Percentiles rank a stretch among this genome's conserved stretches.
Conservation (phyloP, 1,284 basidiomycete genomes). For the Cutaneotrichosporon spelunceum region DNA sequence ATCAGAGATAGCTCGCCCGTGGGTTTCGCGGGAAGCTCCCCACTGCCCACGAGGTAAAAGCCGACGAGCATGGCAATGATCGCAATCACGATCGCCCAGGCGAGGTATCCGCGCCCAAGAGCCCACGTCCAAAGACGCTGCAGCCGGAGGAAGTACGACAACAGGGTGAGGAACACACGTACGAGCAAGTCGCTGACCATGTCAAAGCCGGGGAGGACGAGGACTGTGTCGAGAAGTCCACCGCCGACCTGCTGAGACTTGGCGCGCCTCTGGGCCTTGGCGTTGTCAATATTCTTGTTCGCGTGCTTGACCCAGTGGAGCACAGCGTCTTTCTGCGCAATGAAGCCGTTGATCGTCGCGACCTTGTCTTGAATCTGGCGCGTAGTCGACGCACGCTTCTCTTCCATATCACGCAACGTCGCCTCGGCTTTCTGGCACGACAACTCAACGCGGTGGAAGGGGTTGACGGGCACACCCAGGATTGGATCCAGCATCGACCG, state of each 20-base stretch:
- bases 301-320: conserved; percentile 28
- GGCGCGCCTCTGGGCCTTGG: conserved; percentile 13
- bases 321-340: conserved; percentile 33
- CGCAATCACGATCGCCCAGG: conserved; percentile 12
- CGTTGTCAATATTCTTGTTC: conserved; percentile 17
- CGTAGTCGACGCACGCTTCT: conserved; percentile 13
- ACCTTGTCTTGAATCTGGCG: conserved; percentile 28
- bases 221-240: conserved; percentile 16
- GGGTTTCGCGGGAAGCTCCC: not conserved
- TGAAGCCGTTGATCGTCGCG: conserved; percentile 24
- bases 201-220: conserved; percentile 12
- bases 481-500: conserved; percentile 34
- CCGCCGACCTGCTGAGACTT: conserved; percentile 19
- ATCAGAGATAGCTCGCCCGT: not conserved
- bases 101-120: conserved; percentile 12
- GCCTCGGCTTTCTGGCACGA: conserved; percentile 20
- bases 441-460: conserved; percentile 30
- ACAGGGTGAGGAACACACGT: conserved; percentile 11
- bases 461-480: conserved; percentile 29
- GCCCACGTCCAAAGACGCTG: conserved; percentile 12
- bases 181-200: conserved; percentile 14
- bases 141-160: conserved; percentile 9
- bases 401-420: conserved; percentile 11
- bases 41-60: conserved; percentile 11
- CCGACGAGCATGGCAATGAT: conserved; percentile 13